phyloP scores from a whole-genome alignment of 805 yeast species.

The Starmerella sp. region DNA sequence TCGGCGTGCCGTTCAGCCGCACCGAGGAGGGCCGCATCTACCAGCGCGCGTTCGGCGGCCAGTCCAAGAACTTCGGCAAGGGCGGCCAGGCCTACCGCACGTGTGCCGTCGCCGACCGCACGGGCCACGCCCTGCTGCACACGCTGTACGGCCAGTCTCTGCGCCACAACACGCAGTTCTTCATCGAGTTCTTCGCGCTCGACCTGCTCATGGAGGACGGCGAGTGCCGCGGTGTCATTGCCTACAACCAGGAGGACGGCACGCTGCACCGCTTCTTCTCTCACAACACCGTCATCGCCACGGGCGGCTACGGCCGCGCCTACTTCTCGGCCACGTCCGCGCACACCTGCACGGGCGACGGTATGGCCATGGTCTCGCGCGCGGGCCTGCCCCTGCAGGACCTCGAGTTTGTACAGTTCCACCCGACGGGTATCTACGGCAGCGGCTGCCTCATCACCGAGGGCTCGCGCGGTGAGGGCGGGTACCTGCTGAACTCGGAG shows the following conservation, averaged over 20 bases:
- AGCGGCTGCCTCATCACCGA: slow-evolving; percentile 98
- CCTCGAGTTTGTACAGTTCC: slow-evolving; percentile 96
- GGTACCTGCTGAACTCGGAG: slow-evolving; percentile 86
- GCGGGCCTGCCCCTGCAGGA: slow-evolving; percentile 98
- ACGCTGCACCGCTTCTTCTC: slow-evolving; percentile 96
- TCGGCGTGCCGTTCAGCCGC: slow-evolving; percentile 97
- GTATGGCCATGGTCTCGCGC: slow-evolving; percentile 94
- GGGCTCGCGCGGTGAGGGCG: slow-evolving; percentile 99
- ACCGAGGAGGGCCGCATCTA: slow-evolving; percentile 92
- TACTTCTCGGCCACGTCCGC: slow-evolving; percentile 98
- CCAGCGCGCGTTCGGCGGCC: slow-evolving; percentile 99
- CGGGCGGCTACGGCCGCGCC: slow-evolving; percentile 98
- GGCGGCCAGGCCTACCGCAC: slow-evolving; percentile 99
- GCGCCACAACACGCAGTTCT: slow-evolving; percentile 94
- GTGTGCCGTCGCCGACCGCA: slow-evolving; percentile 98
- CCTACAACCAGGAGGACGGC: slow-evolving; percentile 98
- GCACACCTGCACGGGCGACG: slow-evolving; percentile 99
- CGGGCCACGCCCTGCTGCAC: slow-evolving; percentile 95
- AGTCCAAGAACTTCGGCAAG: slow-evolving; percentile 85
- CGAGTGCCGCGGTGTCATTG: slow-evolving; percentile 91
- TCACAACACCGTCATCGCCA: slow-evolving; percentile 90
- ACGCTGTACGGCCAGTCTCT: slow-evolving; percentile 92
- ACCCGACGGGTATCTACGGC: slow-evolving; percentile 98
- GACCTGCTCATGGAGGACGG: slow-evolving; percentile 92
- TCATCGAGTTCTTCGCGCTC: slow-evolving; percentile 92